These are phyloP conservation scores for Entomortierella parvispora DNA, from an alignment of 192 early-diverging fungal genomes.

Conservation along the genomic window DNA sequence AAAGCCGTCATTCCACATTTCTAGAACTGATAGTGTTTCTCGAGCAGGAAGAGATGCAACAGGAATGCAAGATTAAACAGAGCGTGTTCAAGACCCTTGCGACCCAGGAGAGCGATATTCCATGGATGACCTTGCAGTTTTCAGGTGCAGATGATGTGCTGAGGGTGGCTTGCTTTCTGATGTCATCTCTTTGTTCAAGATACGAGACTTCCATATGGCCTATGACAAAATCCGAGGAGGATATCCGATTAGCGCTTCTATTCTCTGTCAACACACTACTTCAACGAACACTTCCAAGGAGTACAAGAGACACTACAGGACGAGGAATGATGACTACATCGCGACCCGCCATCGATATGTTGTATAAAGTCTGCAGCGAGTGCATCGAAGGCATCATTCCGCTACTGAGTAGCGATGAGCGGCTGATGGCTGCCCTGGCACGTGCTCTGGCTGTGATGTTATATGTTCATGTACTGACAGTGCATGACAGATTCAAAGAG, in stretches of 20 bases:
- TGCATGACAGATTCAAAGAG: conserved; percentile 25
- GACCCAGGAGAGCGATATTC: conserved; percentile 17
- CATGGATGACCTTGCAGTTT: conserved; percentile 28
- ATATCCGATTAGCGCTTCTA: conserved; percentile 6
- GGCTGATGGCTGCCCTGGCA: neutral
- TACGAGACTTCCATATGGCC: conserved; percentile 8
- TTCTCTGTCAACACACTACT: conserved; percentile 1
- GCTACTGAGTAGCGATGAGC: neutral
- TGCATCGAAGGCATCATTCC: conserved; percentile 15
- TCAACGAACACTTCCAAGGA: conserved; percentile 8
- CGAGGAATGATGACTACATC: neutral
- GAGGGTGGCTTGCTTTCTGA: conserved; percentile 13
- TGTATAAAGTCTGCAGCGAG: conserved; percentile 35
- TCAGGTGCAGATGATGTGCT: conserved; percentile 17
- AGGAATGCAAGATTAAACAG: conserved; percentile 20
- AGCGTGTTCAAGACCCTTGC: conserved; percentile 14
- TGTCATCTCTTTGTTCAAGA: conserved; percentile 16
- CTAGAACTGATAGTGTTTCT: conserved; percentile 9
- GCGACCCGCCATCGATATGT: conserved; percentile 7
- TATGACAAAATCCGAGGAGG: conserved; percentile 12
- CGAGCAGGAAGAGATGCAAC: conserved; percentile 8
- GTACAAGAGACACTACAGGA: conserved; percentile 2
- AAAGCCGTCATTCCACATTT: neutral
- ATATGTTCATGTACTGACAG: conserved; percentile 27
- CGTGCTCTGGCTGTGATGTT: conserved; percentile 14